Percentiles rank a stretch among this genome's conserved stretches.
Evolutionary conservation across 164 flowering plant species (phyloP).

Genomic region (Liriodendron chinense): DNA sequence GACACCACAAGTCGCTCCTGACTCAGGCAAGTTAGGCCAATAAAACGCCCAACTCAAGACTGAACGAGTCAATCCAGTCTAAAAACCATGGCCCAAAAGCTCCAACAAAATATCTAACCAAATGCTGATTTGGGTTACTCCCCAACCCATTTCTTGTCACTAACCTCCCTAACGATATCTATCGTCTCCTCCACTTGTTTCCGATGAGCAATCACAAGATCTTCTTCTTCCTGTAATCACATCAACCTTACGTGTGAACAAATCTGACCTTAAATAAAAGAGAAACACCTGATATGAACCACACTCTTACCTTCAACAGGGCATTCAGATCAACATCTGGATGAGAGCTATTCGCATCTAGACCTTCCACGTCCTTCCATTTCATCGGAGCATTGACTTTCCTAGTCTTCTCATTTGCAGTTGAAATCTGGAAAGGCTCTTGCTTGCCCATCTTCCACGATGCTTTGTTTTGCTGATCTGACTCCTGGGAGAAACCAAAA

Average conservation of each 20-base stretch:
- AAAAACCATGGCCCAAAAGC: neutral
- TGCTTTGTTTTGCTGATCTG: conserved; percentile 44
- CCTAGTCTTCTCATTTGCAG: conserved; percentile 37
- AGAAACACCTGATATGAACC: conserved; percentile 6
- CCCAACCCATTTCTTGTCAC: neutral
- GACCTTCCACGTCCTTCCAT: conserved; percentile 32
- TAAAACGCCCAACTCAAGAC: no score
- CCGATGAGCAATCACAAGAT: conserved; percentile 84
- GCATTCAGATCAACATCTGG: conserved; percentile 63
- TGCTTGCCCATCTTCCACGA: conserved; percentile 33
- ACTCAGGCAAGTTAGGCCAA: no score
- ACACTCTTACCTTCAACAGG: conserved; percentile 59
- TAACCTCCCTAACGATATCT: conserved; percentile 96
- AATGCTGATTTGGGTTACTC: neutral
- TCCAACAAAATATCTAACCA: neutral
- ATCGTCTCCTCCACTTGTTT: conserved; percentile 97
- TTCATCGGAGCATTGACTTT: conserved; percentile 36
- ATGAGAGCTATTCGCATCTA: conserved; percentile 28
- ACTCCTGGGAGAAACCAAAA: conserved; percentile 41
- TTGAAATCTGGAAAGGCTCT: conserved; percentile 25
- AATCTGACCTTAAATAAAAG: neutral
- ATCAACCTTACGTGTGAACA: neutral
- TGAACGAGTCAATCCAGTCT: no score
- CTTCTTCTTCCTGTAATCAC: conserved; percentile 82
- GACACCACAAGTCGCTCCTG: no score